Evolutionary conservation across 192 early-diverging fungal genomes (phyloP), one percentile per base, ranked within the genome.

Genomic region (Linnemannia hyalina): DNA sequence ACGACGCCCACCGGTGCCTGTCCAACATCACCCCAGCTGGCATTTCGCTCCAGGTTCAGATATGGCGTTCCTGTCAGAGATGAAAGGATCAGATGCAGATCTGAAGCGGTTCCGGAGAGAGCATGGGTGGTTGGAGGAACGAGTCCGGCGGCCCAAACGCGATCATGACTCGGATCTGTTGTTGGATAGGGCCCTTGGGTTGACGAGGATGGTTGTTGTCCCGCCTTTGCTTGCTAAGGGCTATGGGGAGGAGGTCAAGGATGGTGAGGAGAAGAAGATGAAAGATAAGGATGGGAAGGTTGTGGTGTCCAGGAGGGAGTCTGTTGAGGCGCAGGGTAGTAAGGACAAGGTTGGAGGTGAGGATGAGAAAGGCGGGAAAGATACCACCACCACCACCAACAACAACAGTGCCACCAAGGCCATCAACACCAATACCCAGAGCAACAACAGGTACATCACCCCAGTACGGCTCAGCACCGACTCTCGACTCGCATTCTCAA

Each of bases 101-200:
- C 42, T 86, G 52, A 75, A 70, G 26, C 74, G 84, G 26, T 86
- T 86, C 65, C 54, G 84, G 40, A 74, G 84, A 77, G 84, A 86
- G 40, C 65, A 76, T 10, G 41, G 47, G 32, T 86, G 84, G 84
- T 23, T 81, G 52, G 84, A 86, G 46, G 79, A 86, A 40, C 79
- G 84, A n/a, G 75, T 81, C 3, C 44, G 68, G 4, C 32, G 80
- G n/a, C 71, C 75, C 22, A 77, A 52, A 47, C 65, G 57, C 9
- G 83, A 86, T 38, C 4, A 22, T 10, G 76, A 18, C 8, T 63
- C 75, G 16, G 78, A 86, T 11, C 18, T 35, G 15, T 42, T 86
- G n/a, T 47, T 86, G 60, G 78, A 86, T 47, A 86, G 42, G 65
- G 74, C 79, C 13, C 46, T 86, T 6, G 84, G 78, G 9, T 63